These are phyloP conservation scores for Cladosporium sp. DNA, from an alignment of 2,329 filamentous ascomycete species.

Conservation along the genomic window DNA sequence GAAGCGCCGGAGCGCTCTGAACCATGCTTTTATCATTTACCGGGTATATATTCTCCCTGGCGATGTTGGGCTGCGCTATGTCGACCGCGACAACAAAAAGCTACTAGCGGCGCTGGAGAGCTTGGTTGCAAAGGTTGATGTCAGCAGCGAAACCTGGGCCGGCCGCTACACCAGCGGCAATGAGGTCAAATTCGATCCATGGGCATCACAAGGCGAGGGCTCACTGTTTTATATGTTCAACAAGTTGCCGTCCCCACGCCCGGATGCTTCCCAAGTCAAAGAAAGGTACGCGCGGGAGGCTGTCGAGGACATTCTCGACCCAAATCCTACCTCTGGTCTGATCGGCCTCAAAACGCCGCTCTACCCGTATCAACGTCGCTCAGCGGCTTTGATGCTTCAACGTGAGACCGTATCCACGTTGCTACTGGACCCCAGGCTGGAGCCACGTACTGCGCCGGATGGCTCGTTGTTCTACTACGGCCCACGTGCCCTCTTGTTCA, in stretches of 20 bases:
- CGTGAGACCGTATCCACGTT: slow-evolving; percentile 68
- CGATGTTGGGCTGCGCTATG: slow-evolving; percentile 58
- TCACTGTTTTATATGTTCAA: slow-evolving; percentile 75
- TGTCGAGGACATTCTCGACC: slow-evolving; percentile 58
- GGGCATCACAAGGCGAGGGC: slow-evolving; percentile 46
- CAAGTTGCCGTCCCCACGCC: slow-evolving; percentile 67
- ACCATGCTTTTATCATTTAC: slow-evolving; percentile 23
- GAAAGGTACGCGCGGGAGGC: slow-evolving; percentile 56
- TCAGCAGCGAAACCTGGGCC: slow-evolving; percentile 58
- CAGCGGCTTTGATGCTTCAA: slow-evolving; percentile 81
- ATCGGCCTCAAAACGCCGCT: slow-evolving; percentile 65
- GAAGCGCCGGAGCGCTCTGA: slow-evolving; percentile 14
- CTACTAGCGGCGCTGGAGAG: slow-evolving; percentile 51
- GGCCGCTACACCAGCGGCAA: slow-evolving; percentile 41
- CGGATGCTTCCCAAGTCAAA: slow-evolving; percentile 52
- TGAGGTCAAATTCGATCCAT: slow-evolving; percentile 41
- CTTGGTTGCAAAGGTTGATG: slow-evolving; percentile 59
- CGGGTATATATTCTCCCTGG: slow-evolving; percentile 34
- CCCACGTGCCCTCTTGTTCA: slow-evolving; percentile 61
- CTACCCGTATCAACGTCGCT: slow-evolving; percentile 77
- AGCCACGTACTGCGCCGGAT: slow-evolving; percentile 60
- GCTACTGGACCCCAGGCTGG: slow-evolving; percentile 73
- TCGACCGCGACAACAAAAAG: slow-evolving; percentile 53
- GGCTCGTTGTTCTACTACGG: slow-evolving; percentile 71
- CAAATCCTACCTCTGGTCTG: slow-evolving; percentile 43